Evolutionary conservation across 176 grass and related monocot species (phyloP).

Genomic region (Rhynchospora breviuscula): DNA sequence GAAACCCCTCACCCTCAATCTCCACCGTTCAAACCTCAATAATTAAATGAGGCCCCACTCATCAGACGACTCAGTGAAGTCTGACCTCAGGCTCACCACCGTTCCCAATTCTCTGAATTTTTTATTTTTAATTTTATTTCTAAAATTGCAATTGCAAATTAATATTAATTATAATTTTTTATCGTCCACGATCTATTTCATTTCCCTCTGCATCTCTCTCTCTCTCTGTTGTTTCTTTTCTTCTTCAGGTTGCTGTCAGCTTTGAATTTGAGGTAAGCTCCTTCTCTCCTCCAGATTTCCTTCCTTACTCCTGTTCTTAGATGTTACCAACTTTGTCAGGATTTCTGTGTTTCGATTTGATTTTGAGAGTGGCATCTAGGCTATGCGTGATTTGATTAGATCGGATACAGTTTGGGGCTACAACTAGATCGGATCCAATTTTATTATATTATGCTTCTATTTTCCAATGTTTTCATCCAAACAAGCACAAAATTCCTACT

Average conservation of each 20-base stretch:
- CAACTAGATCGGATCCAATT: background rate
- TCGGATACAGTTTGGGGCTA: background rate
- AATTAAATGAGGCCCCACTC: too few species aligned
- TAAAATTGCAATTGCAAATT: too few species aligned
- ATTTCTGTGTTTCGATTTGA: background rate
- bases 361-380: background rate
- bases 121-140: too few species aligned
- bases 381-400: background rate
- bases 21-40: too few species aligned
- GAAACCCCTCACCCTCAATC: too few species aligned
- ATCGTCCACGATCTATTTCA: conserved; percentile 29
- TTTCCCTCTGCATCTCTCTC: background rate
- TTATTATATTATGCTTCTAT: background rate
- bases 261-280: conserved; percentile 37
- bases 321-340: background rate
- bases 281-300: too few species aligned
- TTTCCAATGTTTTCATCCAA: background rate
- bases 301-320: background rate
- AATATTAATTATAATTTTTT: background rate
- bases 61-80: too few species aligned
- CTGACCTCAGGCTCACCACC: too few species aligned
- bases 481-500: background rate
- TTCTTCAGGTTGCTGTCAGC: conserved; percentile 13
- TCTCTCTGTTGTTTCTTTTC: background rate
- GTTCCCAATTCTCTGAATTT: too few species aligned